Evolutionary conservation across 1,284 basidiomycete genomes (phyloP), one percentile per base, ranked within the genome.

Genomic region (Ustilago xerochloae): DNA sequence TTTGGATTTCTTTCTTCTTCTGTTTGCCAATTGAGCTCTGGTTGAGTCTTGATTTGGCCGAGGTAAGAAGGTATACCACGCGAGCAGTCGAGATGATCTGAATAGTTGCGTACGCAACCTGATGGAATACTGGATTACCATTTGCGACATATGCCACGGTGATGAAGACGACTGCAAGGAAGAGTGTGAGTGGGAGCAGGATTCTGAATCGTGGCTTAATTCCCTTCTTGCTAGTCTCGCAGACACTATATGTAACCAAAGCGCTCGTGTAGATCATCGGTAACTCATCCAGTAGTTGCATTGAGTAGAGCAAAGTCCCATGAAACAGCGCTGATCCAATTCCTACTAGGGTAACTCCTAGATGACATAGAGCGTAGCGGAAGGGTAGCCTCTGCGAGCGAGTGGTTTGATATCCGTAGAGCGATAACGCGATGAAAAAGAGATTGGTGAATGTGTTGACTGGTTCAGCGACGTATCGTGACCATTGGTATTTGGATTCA

Each of bases 101-200:
- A 48, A 88, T 86, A 20, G 61, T 20, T 0, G 84, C 87, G 63
- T 87, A 88, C 0, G 86, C 85, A 29, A 87, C 73, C 82, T 88
- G 87, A 77, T 88, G 88, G 53, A 88, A 87, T 8, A 88, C 84
- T 0, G 88, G 87, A 78, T 88, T 87, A 2, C 86, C 86, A 43
- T 87, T 85, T 56, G 66, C 70, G 20, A 87, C 65, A 70, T 87
- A 87, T 53, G 74, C 58, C 16, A 71, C 68, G 0, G 78, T 78
- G 29, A 81, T 80, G 54, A 73, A 75, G 7, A 55, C 39, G 20
- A 77, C 72, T 24, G 75, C 12, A 10, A 59, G 30, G 13, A 71
- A 20, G 39, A 84, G 49, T 10, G 35, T 26, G 10, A 48, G 13
- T 10, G 81, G 59, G 0, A 82, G 63, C 0, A 79, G 36, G 22